A percentile compares a stretch with the other conserved stretches of the same genome.
These are phyloP conservation scores for Aureobasidium vineae DNA, from an alignment of 2,329 filamentous ascomycete species.

Conservation along the genomic window DNA sequence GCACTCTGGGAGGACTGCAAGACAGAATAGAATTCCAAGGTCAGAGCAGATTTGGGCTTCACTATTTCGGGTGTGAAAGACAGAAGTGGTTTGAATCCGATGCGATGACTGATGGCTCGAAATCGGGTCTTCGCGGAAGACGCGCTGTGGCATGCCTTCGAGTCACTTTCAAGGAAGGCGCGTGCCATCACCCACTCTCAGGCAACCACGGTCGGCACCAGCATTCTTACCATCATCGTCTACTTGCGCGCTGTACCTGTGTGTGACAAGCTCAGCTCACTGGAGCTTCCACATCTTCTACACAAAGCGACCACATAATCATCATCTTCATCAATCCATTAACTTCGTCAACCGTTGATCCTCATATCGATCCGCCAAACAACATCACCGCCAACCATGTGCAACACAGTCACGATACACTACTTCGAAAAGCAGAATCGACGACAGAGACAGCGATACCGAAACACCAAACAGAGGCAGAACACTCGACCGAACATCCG, in stretches of 20 bases:
- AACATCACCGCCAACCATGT: background rate
- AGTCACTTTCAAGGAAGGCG: background rate
- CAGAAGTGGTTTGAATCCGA: background rate
- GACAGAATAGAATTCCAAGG: background rate
- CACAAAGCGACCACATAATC: background rate
- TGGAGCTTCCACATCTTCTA: background rate
- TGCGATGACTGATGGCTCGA: background rate
- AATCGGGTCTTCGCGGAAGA: background rate
- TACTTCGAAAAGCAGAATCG: background rate
- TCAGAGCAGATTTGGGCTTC: background rate
- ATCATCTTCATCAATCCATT: background rate
- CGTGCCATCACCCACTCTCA: background rate
- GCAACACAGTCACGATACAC: constrained; percentile 9
- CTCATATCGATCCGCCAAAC: background rate
- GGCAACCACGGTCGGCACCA: background rate
- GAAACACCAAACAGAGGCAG: background rate
- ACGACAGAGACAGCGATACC: background rate
- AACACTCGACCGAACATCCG: background rate
- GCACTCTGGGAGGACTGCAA: background rate
- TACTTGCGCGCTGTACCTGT: background rate
- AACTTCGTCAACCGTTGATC: background rate
- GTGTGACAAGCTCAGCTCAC: background rate
- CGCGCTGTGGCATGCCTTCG: background rate
- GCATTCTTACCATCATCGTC: background rate
- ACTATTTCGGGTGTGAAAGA: background rate